These are phyloP conservation scores for Euphorbia lathyris DNA, from an alignment of 345 rosid genomes.

Conservation along the genomic window DNA sequence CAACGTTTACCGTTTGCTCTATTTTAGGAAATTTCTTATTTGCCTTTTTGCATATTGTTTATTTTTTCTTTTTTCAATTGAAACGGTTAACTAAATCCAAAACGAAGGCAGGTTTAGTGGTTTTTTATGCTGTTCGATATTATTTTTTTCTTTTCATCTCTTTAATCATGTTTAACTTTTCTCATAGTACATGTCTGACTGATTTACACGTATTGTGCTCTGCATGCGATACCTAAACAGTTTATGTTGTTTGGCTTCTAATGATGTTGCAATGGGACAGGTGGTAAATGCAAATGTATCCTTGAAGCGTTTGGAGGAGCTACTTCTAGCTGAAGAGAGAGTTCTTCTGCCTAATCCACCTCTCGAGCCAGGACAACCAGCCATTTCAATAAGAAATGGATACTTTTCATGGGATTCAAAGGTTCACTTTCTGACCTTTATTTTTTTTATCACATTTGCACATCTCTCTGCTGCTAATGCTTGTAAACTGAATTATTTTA, in stretches of 20 bases:
- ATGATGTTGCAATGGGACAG: conserved; percentile 39
- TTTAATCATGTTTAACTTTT: neutral
- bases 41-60: neutral
- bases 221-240: neutral
- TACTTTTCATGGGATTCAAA: conserved; percentile 92
- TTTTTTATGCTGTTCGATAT: neutral
- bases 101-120: neutral
- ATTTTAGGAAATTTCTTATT: neutral
- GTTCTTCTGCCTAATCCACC: conserved; percentile 91
- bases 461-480: neutral
- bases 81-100: neutral
- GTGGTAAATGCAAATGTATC: conserved; percentile 95
- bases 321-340: conserved; percentile 85
- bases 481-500: neutral
- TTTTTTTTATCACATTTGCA: neutral
- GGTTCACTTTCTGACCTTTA: conserved; percentile 36
- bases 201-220: neutral
- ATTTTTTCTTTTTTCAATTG: neutral
- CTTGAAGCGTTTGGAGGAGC: conserved; percentile 89
- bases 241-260: conserved; percentile 13
- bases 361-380: conserved; percentile 63
- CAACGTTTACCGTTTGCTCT: too few relatives aligned
- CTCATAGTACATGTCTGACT: neutral
- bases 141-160: neutral
- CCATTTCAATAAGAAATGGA: conserved; percentile 80